A percentile compares a stretch with the other conserved stretches of the same genome.
phyloP scores from a whole-genome alignment of 345 rosid genomes.

The Citrus cavaleriei region DNA sequence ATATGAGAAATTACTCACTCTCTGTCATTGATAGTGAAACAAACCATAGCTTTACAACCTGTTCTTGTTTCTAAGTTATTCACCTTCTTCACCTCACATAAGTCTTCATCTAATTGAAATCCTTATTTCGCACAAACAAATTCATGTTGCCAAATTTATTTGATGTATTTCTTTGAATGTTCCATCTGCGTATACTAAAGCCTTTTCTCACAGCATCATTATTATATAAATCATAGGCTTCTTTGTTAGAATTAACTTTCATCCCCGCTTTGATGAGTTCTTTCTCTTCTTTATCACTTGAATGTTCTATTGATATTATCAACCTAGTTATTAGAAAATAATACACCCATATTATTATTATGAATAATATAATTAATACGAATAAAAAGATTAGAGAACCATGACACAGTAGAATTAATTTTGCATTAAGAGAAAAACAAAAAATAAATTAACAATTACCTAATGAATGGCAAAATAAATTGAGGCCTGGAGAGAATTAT shows the following conservation, averaged over 20 bases:
- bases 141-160: constrained; percentile 6
- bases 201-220: constrained; percentile 13
- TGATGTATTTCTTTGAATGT: not conserved
- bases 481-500: no score
- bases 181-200: constrained; percentile 19
- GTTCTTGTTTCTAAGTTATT: constrained; percentile 16
- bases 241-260: not conserved
- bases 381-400: no score
- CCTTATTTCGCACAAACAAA: constrained; percentile 18
- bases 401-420: no score
- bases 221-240: constrained; percentile 17
- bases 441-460: no score
- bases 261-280: not conserved
- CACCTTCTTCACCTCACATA: not conserved
- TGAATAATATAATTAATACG: no score
- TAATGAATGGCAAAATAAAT: no score
- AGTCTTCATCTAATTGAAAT: not conserved
- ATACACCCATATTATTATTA: no score
- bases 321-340: no score
- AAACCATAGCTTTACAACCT: constrained; percentile 9
- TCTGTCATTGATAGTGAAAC: constrained; percentile 8
- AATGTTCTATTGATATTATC: not conserved
- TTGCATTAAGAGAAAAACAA: no score
- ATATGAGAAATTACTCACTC: constrained; percentile 4
- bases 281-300: not conserved